phyloP scores from a whole-genome alignment of 2,329 filamentous ascomycete genomes.

The Colletotrichum gloeosporioides region DNA sequence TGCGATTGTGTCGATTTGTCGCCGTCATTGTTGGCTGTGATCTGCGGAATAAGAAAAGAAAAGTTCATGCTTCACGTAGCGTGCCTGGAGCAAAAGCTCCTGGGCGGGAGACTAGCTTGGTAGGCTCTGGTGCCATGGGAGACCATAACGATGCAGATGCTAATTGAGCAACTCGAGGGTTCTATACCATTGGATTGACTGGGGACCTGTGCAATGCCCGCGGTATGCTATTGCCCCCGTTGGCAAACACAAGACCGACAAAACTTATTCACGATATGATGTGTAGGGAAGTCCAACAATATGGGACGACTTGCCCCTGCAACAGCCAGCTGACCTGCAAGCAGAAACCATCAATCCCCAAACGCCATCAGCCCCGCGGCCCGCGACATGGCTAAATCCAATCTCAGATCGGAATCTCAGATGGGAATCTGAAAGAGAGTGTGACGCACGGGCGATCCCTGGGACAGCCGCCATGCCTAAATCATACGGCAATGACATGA shows the following conservation, averaged over 20 bases:
- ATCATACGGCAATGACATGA: background rate
- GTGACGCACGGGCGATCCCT: background rate
- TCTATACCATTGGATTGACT: background rate
- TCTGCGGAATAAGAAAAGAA: constrained; percentile 6
- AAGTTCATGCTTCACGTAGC: background rate
- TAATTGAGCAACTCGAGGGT: background rate
- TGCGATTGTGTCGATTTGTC: background rate
- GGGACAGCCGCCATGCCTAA: background rate
- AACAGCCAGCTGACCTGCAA: background rate
- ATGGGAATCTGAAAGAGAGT: constrained; percentile 7
- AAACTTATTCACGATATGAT: background rate
- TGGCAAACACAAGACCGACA: background rate
- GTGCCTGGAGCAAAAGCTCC: background rate
- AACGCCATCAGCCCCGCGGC: background rate
- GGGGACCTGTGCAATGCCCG: background rate
- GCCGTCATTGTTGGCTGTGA: background rate
- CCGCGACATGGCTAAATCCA: background rate
- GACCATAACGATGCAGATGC: background rate
- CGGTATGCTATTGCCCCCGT: accelerated
- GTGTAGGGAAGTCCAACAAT: background rate
- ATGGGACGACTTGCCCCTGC: background rate
- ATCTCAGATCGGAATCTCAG: background rate
- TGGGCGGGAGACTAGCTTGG: accelerated
- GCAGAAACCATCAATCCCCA: background rate
- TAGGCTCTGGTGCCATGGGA: background rate